Percentiles rank a stretch among this genome's conserved stretches.
phyloP scores from a whole-genome alignment of 1,284 basidiomycete genomes.

The Jaminaea rosea region DNA sequence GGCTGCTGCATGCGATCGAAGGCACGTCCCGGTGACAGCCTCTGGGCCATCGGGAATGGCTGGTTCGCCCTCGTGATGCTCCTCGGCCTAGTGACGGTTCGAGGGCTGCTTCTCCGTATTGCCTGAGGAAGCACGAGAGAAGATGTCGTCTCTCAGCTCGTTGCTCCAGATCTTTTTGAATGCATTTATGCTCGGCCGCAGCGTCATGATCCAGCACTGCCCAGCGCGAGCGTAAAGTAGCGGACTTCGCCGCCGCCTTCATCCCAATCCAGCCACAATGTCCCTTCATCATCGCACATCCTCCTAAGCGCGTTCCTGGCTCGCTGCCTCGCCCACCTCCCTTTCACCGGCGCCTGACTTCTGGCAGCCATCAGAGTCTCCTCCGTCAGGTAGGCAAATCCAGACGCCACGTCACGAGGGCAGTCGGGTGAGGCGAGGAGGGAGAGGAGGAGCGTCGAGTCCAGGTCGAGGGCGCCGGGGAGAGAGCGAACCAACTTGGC shows the following conservation, averaged over 20 bases:
- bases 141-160: no score
- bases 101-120: no score
- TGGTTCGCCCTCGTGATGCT: not conserved
- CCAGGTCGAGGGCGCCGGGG: constrained; percentile 47
- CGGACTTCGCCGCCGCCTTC: constrained; percentile 50
- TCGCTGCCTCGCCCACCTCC: constrained; percentile 70
- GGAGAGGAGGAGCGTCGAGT: constrained; percentile 47
- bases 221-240: constrained; percentile 27
- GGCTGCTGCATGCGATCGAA: no score
- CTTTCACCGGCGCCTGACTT: constrained; percentile 51
- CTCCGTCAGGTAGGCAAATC: constrained; percentile 50
- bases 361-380: constrained; percentile 59
- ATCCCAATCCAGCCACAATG: constrained; percentile 90
- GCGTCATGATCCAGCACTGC: no score
- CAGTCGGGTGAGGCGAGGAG: constrained; percentile 57
- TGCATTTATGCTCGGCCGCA: no score
- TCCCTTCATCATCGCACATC: constrained; percentile 77
- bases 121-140: no score
- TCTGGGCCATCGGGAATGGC: not conserved
- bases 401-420: constrained; percentile 50
- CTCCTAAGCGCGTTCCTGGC: constrained; percentile 72
- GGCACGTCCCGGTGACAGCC: no score
- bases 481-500: constrained; percentile 49
- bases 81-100: no score
- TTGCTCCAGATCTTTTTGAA: no score